These are phyloP conservation scores for Pseudozyma thailandica DNA, from an alignment of 1,284 basidiomycete genomes.

Conservation along the genomic window DNA sequence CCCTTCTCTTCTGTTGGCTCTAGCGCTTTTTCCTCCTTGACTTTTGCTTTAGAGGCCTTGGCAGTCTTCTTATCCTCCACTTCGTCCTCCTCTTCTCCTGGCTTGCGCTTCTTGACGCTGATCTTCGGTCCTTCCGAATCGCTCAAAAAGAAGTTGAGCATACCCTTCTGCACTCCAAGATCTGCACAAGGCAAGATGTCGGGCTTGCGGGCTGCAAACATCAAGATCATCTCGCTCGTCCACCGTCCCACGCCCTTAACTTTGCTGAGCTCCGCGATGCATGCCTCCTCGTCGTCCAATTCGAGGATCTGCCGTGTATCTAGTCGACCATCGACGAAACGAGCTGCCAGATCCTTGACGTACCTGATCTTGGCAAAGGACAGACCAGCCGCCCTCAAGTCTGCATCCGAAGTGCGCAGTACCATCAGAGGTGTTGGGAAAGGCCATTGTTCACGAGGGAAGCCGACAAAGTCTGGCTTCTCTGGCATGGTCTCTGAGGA, in stretches of 20 bases:
- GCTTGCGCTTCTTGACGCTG: constrained; percentile 52
- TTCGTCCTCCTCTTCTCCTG: constrained; percentile 37
- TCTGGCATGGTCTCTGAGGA: constrained; percentile 51
- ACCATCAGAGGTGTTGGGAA: constrained; percentile 62
- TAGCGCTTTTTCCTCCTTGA: constrained; percentile 12
- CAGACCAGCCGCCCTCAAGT: constrained; percentile 59
- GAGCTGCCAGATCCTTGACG: constrained; percentile 58
- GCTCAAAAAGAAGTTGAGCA: constrained; percentile 58
- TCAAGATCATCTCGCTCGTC: constrained; percentile 67
- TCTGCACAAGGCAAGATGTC: constrained; percentile 63
- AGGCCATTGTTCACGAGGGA: constrained; percentile 59
- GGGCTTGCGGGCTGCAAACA: constrained; percentile 65
- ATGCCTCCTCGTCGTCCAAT: constrained; percentile 56
- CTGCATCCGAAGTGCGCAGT: constrained; percentile 49
- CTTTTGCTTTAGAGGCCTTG: background rate
- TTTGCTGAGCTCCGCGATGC: constrained; percentile 56
- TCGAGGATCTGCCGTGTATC: constrained; percentile 57
- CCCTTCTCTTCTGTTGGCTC: constrained; percentile 35
- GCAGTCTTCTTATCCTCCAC: constrained; percentile 4
- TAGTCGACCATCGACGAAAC: constrained; percentile 61
- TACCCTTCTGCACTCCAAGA: constrained; percentile 65
- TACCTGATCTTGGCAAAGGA: constrained; percentile 64
- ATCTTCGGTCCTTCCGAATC: constrained; percentile 51
- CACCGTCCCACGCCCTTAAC: constrained; percentile 65
- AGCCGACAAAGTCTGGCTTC: constrained; percentile 54